Conservation (phyloP, 495 filamentous ascomycete genomes). For the Penicillium samsonianum region DNA sequence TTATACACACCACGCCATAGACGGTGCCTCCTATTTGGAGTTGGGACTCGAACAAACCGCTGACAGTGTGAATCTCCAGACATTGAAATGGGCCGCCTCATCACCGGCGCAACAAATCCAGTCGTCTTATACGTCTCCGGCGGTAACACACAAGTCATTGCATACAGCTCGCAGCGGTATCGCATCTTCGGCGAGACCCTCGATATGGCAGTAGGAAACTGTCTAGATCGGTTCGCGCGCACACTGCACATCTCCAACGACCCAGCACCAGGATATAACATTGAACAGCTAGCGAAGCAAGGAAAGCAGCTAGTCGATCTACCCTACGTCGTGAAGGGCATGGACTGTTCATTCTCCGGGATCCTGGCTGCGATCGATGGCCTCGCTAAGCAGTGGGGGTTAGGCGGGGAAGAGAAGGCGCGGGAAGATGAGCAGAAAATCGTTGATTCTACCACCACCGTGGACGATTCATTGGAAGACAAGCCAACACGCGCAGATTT, state of each 20-base stretch:
- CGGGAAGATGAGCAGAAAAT: constrained; percentile 34
- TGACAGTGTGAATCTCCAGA: constrained; percentile 42
- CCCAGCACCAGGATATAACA: constrained; percentile 95
- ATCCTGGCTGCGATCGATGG: constrained; percentile 81
- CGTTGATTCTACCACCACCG: constrained; percentile 6
- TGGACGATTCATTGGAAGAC: constrained; percentile 25
- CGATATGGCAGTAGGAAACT: constrained; percentile 97
- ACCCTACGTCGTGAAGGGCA: constrained; percentile 95
- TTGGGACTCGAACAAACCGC: constrained; percentile 1
- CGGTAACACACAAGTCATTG: constrained; percentile 97
- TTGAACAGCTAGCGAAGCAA: constrained; percentile 90
- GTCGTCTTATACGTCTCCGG: constrained; percentile 95
- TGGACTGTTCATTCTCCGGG: constrained; percentile 95
- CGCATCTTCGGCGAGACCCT: constrained; percentile 97
- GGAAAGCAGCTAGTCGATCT: constrained; percentile 76
- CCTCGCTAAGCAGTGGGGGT: constrained; percentile 65
- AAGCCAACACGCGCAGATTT: constrained; percentile 79
- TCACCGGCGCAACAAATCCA: constrained; percentile 89
- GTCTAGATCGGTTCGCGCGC: constrained; percentile 92
- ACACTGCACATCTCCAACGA: constrained; percentile 91
- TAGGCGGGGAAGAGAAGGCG: constrained; percentile 40
- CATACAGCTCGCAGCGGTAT: constrained; percentile 90
- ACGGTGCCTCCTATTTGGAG: background rate
- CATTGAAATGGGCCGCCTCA: constrained; percentile 96
- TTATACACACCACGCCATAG: background rate